A percentile compares a stretch with the other conserved stretches of the same genome.
Evolutionary conservation across 331 rosid genomes (phyloP).

Genomic region (Pyrus hybrid): DNA sequence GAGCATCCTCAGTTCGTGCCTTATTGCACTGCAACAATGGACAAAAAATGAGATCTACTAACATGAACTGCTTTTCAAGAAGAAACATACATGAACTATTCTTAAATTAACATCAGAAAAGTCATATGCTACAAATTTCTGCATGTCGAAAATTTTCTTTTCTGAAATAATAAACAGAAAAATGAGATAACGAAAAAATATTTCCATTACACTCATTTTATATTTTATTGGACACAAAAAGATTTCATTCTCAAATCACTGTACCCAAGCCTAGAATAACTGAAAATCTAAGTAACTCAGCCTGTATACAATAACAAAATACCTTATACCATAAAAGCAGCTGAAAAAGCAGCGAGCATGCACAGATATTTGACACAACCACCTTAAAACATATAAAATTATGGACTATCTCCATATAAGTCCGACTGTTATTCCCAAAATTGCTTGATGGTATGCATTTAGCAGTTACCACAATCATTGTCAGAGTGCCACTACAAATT

Average conservation of each 20-base stretch:
- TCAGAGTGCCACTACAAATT: not conserved
- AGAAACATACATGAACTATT: not conserved
- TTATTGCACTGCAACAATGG: slow-evolving; percentile 67
- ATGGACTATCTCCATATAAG: not conserved
- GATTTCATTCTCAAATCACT: not conserved
- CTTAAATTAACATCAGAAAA: not conserved
- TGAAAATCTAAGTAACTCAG: not conserved
- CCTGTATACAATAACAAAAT: not conserved
- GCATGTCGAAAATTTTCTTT: not conserved
- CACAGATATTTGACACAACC: not conserved
- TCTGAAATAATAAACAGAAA: not conserved
- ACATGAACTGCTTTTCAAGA: not conserved
- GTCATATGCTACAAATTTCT: not conserved
- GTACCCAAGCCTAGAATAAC: not conserved
- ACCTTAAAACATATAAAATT: not conserved
- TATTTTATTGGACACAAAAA: not conserved
- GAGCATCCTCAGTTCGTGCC: slow-evolving; percentile 92
- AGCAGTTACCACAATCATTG: not conserved
- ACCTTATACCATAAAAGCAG: not conserved
- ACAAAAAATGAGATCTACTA: not conserved
- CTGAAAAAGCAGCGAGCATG: not conserved
- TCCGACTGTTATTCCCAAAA: not conserved
- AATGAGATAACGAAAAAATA: not conserved
- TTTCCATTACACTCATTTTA: not conserved
- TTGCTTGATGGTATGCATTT: not conserved